These are phyloP conservation scores for Dendrobium huoshanense DNA, from an alignment of 106 monocot species.

Conservation along the genomic window DNA sequence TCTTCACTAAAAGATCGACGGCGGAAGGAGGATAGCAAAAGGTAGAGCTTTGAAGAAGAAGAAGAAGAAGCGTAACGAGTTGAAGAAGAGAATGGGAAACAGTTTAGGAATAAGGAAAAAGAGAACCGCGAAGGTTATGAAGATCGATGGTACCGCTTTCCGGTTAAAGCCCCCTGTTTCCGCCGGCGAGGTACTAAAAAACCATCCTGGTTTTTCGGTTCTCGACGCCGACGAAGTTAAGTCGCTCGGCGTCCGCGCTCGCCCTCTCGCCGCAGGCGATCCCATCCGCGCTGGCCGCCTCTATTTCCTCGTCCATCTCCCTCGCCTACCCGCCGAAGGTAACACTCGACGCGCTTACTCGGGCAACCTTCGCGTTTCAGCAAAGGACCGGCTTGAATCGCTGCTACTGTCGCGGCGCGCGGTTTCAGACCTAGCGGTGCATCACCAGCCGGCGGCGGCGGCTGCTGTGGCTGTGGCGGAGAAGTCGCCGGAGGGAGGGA, in stretches of 20 bases:
- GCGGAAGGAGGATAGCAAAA: background rate
- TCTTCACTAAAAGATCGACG: background rate
- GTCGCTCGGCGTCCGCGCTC: conserved; percentile 12
- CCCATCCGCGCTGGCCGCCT: conserved; percentile 14
- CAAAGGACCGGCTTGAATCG: conserved; percentile 55
- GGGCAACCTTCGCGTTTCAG: conserved; percentile 33
- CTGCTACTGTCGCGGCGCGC: conserved; percentile 35
- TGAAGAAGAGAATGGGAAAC: conserved; percentile 17
- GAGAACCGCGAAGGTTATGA: conserved; percentile 31
- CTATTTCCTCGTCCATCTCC: conserved; percentile 33
- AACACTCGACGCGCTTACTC: conserved; percentile 32
- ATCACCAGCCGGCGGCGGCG: background rate
- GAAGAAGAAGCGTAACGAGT: background rate
- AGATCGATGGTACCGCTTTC: conserved; percentile 25
- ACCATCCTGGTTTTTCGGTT: conserved; percentile 15
- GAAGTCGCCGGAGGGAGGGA: background rate
- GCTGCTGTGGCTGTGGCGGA: background rate
- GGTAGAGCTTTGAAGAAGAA: background rate
- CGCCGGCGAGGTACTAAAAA: conserved; percentile 13
- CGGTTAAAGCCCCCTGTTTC: conserved; percentile 11
- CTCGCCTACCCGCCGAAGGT: conserved; percentile 13
- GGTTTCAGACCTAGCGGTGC: conserved; percentile 4
- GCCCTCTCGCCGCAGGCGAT: conserved; percentile 11
- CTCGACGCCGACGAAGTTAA: conserved; percentile 23
- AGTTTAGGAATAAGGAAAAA: conserved; percentile 12